Conservation (phyloP, 352 stramenopile genomes). For the Phytopythium sindhum region DNA sequence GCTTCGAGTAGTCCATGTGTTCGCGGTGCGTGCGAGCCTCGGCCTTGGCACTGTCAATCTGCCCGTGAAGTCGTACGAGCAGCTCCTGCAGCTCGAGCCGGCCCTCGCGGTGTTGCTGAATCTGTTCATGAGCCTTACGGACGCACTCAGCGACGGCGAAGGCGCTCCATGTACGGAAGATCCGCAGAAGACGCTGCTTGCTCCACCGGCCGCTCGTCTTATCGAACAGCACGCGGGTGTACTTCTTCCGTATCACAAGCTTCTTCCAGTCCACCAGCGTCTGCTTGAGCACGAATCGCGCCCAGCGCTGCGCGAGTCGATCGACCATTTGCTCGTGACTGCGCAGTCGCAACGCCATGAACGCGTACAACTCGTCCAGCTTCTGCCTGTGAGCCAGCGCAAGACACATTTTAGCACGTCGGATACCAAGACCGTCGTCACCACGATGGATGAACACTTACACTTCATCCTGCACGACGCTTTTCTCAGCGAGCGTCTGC, state of each 20-base stretch:
- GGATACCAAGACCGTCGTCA: too few relatives aligned
- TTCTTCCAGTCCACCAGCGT: conserved; percentile 70
- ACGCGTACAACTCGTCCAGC: conserved; percentile 40
- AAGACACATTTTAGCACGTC: not conserved
- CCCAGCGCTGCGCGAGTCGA: conserved; percentile 49
- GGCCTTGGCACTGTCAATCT: conserved; percentile 48
- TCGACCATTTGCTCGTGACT: conserved; percentile 68
- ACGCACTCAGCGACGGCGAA: conserved; percentile 37
- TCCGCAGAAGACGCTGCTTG: conserved; percentile 36
- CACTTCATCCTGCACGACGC: conserved; percentile 30
- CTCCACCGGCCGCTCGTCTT: conserved; percentile 54
- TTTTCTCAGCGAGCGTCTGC: conserved; percentile 33
- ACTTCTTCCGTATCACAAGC: conserved; percentile 69
- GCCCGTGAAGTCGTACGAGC: conserved; percentile 35
- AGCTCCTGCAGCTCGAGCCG: conserved; percentile 53
- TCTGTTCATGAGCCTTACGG: conserved; percentile 24
- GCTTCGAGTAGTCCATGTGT: conserved; percentile 57
- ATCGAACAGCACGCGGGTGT: conserved; percentile 59
- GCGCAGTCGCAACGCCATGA: conserved; percentile 55
- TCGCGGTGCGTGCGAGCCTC: conserved; percentile 48
- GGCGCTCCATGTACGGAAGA: conserved; percentile 48
- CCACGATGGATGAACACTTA: conserved; percentile 13
- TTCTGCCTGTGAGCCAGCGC: conserved; percentile 3
- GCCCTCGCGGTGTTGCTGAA: conserved; percentile 47
- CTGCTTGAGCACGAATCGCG: conserved; percentile 42